phyloP scores from a whole-genome alignment of 108 stramenopile species.

The Skeletonema menzelii region DNA sequence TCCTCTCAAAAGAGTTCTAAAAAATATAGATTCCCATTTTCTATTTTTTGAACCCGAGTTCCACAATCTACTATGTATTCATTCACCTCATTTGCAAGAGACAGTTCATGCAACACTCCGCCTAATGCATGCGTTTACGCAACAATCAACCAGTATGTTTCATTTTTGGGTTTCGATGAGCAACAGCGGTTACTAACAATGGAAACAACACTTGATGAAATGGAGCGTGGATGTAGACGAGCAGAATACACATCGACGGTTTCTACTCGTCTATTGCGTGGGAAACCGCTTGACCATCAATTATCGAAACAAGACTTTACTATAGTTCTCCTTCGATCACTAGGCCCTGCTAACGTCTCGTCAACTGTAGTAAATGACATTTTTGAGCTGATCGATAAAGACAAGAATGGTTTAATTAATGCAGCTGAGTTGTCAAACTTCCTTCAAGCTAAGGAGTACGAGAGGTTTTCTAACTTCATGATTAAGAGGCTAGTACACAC shows the following conservation, averaged over 20 bases:
- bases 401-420: conserved; percentile 25
- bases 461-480: conserved; percentile 8
- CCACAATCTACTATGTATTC: too few species aligned
- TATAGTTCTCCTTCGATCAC: conserved; percentile 10
- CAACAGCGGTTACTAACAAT: background rate
- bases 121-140: background rate
- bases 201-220: background rate
- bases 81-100: too few species aligned
- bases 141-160: background rate
- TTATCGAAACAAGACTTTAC: conserved; percentile 18
- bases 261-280: conserved; percentile 1
- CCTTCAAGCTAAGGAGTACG: background rate
- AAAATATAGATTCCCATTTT: too few species aligned
- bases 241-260: background rate
- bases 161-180: background rate
- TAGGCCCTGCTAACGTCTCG: conserved; percentile 17
- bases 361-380: conserved; percentile 15
- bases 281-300: conserved; percentile 12
- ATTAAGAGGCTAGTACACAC: background rate
- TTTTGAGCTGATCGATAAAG: conserved; percentile 14
- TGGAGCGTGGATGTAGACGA: background rate
- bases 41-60: too few species aligned
- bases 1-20: too few species aligned
- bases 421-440: conserved; percentile 10
- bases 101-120: background rate